phyloP scores from a whole-genome alignment of 73 alveolate species.

The Stentor roeselii region DNA sequence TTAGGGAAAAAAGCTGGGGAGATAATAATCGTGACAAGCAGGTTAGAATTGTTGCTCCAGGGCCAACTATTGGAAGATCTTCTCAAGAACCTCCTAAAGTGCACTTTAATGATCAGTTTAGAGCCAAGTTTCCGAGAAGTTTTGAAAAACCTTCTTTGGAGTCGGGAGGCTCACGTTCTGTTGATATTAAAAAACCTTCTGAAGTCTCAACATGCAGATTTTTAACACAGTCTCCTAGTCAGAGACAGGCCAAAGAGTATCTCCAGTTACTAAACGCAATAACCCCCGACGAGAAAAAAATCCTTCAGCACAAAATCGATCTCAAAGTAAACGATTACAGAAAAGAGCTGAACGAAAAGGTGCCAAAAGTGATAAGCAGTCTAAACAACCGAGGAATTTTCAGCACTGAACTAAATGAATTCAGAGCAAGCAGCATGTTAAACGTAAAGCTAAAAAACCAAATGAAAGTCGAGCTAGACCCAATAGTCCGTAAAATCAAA shows the following conservation, averaged over 20 bases:
- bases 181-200: neutral
- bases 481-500: slow-evolving; percentile 9
- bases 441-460: neutral
- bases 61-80: neutral
- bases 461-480: neutral
- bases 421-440: neutral
- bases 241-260: slow-evolving; percentile 19
- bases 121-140: neutral
- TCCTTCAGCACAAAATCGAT: neutral
- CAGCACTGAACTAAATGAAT: neutral
- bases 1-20: neutral
- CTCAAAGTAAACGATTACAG: neutral
- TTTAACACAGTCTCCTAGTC: slow-evolving; percentile 4
- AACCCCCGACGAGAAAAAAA: neutral
- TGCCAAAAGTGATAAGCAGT: neutral
- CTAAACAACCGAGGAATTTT: slow-evolving; percentile 5
- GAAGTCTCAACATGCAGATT: neutral
- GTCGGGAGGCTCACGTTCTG: neutral
- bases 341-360: neutral
- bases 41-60: neutral
- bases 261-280: neutral
- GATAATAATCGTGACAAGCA: neutral
- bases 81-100: neutral
- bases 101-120: neutral
- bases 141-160: neutral